Evolutionary conservation across 805 yeast species (phyloP).

Genomic region (Starmerella bombicola): DNA sequence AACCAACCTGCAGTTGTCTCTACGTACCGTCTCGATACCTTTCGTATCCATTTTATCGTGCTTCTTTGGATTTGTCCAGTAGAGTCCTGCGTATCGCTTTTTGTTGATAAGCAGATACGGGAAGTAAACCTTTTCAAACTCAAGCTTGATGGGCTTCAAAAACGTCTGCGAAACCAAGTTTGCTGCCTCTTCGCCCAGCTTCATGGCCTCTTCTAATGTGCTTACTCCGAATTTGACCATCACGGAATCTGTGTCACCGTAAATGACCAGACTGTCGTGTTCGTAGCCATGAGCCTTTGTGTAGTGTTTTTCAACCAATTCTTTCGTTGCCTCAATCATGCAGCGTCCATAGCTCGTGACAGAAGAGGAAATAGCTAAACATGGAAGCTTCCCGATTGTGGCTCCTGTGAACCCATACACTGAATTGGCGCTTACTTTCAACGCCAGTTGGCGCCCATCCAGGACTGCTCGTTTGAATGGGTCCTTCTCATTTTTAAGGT

Average conservation of each 20-base stretch:
- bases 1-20: conserved; percentile 92
- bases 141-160: conserved; percentile 78
- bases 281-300: conserved; percentile 68
- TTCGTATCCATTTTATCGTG: conserved; percentile 96
- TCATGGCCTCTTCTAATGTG: conserved; percentile 76
- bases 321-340: conserved; percentile 88
- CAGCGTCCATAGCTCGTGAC: conserved; percentile 92
- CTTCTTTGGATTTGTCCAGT: conserved; percentile 87
- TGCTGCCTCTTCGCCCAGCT: conserved; percentile 89
- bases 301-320: conserved; percentile 69
- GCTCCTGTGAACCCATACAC: conserved; percentile 99
- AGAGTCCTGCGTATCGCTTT: conserved; percentile 92
- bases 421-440: conserved; percentile 93
- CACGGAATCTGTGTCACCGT: conserved; percentile 98
- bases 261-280: conserved; percentile 81
- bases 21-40: conserved; percentile 95
- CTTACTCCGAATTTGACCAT: conserved; percentile 92
- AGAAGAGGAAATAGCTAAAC: conserved; percentile 90
- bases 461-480: conserved; percentile 87
- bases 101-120: conserved; percentile 91
- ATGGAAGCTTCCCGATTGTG: conserved; percentile 91
- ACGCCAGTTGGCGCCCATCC: conserved; percentile 93
- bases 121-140: conserved; percentile 90
- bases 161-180: conserved; percentile 66
- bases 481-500: conserved; percentile 82